Evolutionary conservation across 176 grass and related monocot species (phyloP).

Genomic region (Phoenix dactylifera): DNA sequence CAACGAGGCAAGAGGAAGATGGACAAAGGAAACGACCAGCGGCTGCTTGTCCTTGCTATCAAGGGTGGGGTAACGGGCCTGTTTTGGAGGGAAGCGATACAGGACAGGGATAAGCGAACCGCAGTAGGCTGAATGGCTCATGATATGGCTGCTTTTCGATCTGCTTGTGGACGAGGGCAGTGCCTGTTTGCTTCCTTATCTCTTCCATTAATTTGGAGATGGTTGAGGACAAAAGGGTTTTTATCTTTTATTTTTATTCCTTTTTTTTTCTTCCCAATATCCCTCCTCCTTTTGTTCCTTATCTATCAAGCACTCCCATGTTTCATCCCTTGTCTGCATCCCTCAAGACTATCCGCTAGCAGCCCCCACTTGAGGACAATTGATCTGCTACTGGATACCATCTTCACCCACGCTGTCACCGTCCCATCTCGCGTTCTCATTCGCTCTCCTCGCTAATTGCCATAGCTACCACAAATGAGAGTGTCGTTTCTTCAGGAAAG

Average conservation of each 20-base stretch:
- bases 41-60: neutral
- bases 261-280: neutral
- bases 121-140: conserved; percentile 17
- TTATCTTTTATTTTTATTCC: neutral
- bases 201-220: neutral
- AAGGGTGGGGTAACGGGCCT: neutral
- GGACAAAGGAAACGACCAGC: conserved; percentile 11
- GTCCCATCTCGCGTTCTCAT: neutral
- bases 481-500: neutral
- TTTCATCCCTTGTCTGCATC: neutral
- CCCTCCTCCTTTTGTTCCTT: neutral
- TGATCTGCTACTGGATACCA: neutral
- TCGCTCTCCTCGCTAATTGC: no score
- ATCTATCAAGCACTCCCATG: neutral
- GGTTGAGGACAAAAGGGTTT: neutral
- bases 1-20: conserved; percentile 2
- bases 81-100: neutral
- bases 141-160: conserved; percentile 21
- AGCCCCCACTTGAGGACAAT: neutral
- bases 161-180: conserved; percentile 13
- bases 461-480: conserved; percentile 19
- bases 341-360: neutral
- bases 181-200: neutral
- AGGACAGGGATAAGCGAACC: conserved; percentile 12
- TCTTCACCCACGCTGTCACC: conserved; percentile 26